These are phyloP conservation scores for Lactarius vividus DNA, from an alignment of 768 basidiomycete species.

Conservation along the genomic window DNA sequence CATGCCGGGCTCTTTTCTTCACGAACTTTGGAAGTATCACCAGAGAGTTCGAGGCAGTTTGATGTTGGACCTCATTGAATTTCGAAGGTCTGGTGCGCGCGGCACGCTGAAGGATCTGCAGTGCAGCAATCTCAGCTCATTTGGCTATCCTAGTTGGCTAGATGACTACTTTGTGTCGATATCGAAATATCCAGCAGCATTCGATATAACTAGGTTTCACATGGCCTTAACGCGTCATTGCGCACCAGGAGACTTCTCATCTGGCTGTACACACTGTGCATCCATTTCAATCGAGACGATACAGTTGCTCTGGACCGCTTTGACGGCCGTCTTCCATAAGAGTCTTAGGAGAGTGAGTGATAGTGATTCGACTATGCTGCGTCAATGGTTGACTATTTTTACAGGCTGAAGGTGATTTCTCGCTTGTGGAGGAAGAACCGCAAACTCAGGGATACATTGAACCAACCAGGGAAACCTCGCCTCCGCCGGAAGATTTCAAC, in stretches of 20 bases:
- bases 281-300: neutral
- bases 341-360: neutral
- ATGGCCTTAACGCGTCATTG: constrained; percentile 7
- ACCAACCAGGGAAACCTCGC: neutral
- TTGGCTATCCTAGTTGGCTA: constrained; percentile 11
- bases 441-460: neutral
- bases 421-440: neutral
- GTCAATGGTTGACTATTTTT: neutral
- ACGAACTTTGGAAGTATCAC: constrained; percentile 3
- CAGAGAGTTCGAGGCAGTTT: neutral
- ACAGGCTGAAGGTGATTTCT: constrained; percentile 1
- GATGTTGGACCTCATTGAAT: constrained; percentile 9
- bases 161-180: constrained; percentile 9
- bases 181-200: neutral
- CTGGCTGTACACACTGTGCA: constrained; percentile 2
- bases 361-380: neutral
- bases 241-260: neutral
- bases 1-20: neutral
- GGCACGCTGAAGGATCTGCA: constrained; percentile 3
- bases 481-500: neutral
- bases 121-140: neutral
- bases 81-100: neutral
- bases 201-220: constrained; percentile 9
- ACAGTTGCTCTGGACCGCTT: neutral
- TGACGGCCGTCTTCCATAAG: neutral